phyloP scores from a whole-genome alignment of 257 asterid species.

The Nyctanthes arbortristis region DNA sequence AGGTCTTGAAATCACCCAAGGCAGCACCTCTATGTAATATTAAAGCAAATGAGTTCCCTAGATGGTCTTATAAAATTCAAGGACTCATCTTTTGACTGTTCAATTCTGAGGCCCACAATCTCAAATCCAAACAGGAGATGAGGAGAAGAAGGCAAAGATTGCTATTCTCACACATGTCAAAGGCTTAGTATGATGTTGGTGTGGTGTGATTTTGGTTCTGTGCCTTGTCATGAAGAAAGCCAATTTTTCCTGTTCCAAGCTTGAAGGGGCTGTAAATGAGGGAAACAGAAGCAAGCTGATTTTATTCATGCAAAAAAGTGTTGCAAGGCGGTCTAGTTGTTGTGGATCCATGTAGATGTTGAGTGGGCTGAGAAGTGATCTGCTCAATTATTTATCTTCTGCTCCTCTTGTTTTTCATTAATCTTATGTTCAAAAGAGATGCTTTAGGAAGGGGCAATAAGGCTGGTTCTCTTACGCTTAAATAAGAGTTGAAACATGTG shows the following conservation, averaged over 20 bases:
- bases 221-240: background rate
- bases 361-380: too few species aligned
- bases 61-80: conserved; percentile 7
- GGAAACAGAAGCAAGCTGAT: background rate
- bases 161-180: background rate
- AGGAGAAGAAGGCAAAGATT: background rate
- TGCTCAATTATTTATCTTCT: too few species aligned
- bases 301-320: background rate
- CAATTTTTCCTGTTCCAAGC: background rate
- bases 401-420: background rate
- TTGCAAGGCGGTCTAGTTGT: background rate
- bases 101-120: background rate
- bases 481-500: background rate
- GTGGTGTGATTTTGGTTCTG: background rate
- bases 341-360: background rate
- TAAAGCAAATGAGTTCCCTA: background rate
- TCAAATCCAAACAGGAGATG: background rate
- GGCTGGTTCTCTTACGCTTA: background rate
- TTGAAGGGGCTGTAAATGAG: background rate
- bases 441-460: background rate
- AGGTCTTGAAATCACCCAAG: background rate
- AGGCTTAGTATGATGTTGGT: background rate
- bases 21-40: background rate
- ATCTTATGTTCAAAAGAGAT: background rate
- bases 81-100: background rate